Evolutionary conservation across 2,329 filamentous ascomycete species (phyloP), one percentile per base, ranked within the genome.

Genomic region (Talaromyces sp.): DNA sequence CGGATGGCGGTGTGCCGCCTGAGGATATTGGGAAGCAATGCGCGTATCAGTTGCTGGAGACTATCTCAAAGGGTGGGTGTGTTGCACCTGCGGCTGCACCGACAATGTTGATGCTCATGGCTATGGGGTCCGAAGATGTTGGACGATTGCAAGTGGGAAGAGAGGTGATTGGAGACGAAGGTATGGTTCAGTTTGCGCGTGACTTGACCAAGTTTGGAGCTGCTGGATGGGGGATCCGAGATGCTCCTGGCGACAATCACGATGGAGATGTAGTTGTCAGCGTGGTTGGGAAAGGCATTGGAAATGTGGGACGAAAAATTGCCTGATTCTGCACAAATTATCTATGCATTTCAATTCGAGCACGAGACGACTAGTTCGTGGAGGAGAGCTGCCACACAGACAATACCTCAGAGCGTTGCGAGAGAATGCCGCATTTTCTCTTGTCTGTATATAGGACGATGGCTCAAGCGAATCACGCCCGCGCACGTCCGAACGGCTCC

Each of bases 51-150:
- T 79, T 99, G 58, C 80, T 99, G 12, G 93, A 98, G 76, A 84
- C 87, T 23, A 88, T 98, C 65, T 85, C 85, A 58, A 85, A 88
- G 69, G 93, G 93, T 11, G 95, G 95, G 1, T 96, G 92, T 73
- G 90, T 91, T 2, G 88, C 87, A 60, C 82, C 82, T 14, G 83
- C 89, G 2, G 90, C 91, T 2, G 87, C 88, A 5, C 82, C 86
- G 2, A 93, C 89, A 0, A 83, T 96, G 67, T 76, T 99, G 60
- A 90, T 88, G 18, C 81, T 99, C 66, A 99, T 99, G 95, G 92
- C 93, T 37, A 98, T 99, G 95, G 95, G 95, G 0, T 91, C 90
- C 0, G 95, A 98, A 74, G 95, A 99, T 75, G 92, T 99, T 14
- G 95, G 95, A 4, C 85, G 95, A 64, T 76, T 99, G 67, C 86